phyloP scores from a whole-genome alignment of 2,329 filamentous ascomycete genomes.

The Sporothrix dimorphospora region DNA sequence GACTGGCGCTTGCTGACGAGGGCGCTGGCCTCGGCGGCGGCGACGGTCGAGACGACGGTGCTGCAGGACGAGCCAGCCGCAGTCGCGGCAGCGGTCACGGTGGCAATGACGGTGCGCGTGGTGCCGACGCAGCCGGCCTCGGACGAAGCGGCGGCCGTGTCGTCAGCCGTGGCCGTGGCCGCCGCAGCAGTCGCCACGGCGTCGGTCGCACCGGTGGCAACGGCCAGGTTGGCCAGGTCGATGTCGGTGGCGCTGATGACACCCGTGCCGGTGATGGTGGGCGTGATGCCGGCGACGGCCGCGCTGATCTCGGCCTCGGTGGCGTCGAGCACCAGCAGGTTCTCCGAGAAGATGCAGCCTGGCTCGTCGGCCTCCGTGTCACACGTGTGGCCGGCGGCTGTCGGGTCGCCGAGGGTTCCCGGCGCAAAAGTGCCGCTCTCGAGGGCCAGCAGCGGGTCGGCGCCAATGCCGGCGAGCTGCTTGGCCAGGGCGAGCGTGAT shows the following conservation, averaged over 20 bases:
- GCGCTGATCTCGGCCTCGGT: slow-evolving; percentile 56
- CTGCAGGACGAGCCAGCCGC: slow-evolving; percentile 31
- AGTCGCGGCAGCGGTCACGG: slow-evolving; percentile 30
- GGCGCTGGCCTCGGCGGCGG: slow-evolving; percentile 34
- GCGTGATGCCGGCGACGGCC: slow-evolving; percentile 49
- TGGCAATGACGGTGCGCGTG: slow-evolving; percentile 31
- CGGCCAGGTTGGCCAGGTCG: slow-evolving; percentile 33
- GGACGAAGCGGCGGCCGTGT: slow-evolving; percentile 21
- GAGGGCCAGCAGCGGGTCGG: slow-evolving; percentile 63
- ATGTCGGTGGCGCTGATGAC: slow-evolving; percentile 35
- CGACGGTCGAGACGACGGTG: slow-evolving; percentile 30
- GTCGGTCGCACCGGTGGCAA: slow-evolving; percentile 31
- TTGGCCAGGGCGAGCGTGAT: slow-evolving; percentile 62
- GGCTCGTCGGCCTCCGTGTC: slow-evolving; percentile 51
- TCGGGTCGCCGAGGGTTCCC: slow-evolving; percentile 49
- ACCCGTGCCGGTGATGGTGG: slow-evolving; percentile 35
- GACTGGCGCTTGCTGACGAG: slow-evolving; percentile 20
- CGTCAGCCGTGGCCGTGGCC: slow-evolving; percentile 29
- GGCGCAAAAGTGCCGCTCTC: slow-evolving; percentile 66
- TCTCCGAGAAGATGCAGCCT: slow-evolving; percentile 61
- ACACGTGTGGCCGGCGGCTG: slow-evolving; percentile 57
- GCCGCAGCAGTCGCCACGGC: slow-evolving; percentile 30
- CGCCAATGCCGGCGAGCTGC: slow-evolving; percentile 64
- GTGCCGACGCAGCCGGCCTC: slow-evolving; percentile 12
- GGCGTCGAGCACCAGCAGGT: slow-evolving; percentile 58